These are phyloP conservation scores for Camillea tinctor DNA, from an alignment of 2,329 filamentous ascomycete species.

Conservation along the genomic window DNA sequence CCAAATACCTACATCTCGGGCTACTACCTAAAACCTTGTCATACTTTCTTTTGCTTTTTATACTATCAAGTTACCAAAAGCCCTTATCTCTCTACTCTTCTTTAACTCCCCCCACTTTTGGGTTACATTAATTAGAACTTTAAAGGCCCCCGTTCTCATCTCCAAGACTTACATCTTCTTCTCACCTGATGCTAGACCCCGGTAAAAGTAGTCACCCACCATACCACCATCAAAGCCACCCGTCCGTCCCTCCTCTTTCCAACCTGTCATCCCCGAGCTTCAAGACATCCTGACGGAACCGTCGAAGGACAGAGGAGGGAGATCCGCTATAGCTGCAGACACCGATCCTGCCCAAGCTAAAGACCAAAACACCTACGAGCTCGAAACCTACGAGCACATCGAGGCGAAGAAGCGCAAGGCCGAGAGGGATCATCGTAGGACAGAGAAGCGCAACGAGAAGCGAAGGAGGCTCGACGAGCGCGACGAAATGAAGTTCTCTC, in stretches of 20 bases:
- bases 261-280: conserved; percentile 21
- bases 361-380: conserved; percentile 27
- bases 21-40: no score
- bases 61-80: no score
- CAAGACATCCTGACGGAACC: conserved; percentile 20
- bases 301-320: conserved; percentile 28
- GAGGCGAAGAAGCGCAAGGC: conserved; percentile 29
- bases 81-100: no score
- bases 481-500: conserved; percentile 99
- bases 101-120: not conserved
- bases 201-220: conserved; percentile 14
- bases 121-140: not conserved
- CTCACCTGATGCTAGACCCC: not conserved
- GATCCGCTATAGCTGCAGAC: conserved; percentile 8
- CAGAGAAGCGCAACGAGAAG: conserved; percentile 58
- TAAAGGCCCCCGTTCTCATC: not conserved
- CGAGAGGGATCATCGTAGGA: conserved; percentile 35
- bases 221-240: conserved; percentile 24
- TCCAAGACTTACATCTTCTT: not conserved
- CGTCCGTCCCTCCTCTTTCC: conserved; percentile 31
- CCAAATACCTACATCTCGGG: no score
- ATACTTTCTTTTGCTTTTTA: no score
- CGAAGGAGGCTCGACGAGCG: conserved; percentile 67
- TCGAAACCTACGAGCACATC: conserved; percentile 40
- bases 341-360: not conserved